Evolutionary conservation across 805 yeast genomes (phyloP), one percentile per base, ranked within the genome.

Genomic region (Wickerhamiella azyma): DNA sequence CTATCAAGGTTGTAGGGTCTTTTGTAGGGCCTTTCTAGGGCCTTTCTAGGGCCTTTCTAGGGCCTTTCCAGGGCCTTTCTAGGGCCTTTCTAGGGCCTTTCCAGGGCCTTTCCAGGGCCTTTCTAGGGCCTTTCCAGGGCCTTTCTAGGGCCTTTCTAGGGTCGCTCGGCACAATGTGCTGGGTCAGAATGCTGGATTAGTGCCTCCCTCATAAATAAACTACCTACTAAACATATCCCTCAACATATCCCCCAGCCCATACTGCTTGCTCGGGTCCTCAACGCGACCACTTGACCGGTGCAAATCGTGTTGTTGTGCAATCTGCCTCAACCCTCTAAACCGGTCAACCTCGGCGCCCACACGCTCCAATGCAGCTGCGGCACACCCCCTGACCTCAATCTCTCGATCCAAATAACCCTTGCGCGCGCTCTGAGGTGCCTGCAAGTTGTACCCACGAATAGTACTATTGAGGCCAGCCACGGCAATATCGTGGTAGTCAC

Each of bases 351-450:
- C 53, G 2, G 13, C 33, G 6, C 47, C 50, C 2, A 60, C 44
- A 1, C 48, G 51, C 2, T 55, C 48, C 19, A 56, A 54, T 1
- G 67, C 71, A 10, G 64, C 52, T 5, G 54, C 53, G 49, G 66
- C 70, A 42, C 70, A 67, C 24, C 55, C 48, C 10, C 57, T 56
- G 13, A 75, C 52, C 55, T 77, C 83, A 14, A 58, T 62, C 5
- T 69, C 74, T 2, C 60, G 50, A 1, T 59, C 9, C 11, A 78
- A 55, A 51, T 78, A 78, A n/a, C 75, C 60, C 48, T 70, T 72
- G 43, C 79, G 76, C 0, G 82, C 75, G 0, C 78, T 63, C 41
- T 71, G 51, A 0, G 84, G 84, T 0, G 84, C 81, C 52, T 77
- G 82, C 13, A 78, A 53, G 52, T 78, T 78, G 53, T 77, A 78